phyloP scores from a whole-genome alignment of 495 filamentous ascomycete genomes.

The Amorphotheca resinae region DNA sequence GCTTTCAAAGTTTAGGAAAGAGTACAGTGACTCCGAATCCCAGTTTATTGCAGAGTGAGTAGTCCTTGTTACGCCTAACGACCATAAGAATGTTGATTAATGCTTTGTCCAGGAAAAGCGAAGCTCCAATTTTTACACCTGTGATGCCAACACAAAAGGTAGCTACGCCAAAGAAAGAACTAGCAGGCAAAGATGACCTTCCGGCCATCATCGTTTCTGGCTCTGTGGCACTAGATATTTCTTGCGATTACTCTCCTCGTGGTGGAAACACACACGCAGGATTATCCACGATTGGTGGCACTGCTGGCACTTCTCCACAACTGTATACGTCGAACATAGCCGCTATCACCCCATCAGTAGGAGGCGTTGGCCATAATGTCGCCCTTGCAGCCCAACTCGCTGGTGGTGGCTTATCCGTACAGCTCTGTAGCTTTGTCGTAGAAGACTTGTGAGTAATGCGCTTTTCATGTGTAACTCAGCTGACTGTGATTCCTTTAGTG shows the following conservation, averaged over 20 bases:
- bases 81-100: neutral
- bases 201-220: conserved; percentile 74
- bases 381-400: conserved; percentile 58
- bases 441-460: conserved; percentile 47
- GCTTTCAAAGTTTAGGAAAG: conserved; percentile 46
- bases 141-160: neutral
- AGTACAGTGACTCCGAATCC: neutral
- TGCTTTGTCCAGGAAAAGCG: neutral
- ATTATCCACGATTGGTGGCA: neutral
- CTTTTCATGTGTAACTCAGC: conserved; percentile 1
- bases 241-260: conserved; percentile 59
- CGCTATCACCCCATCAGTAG: conserved; percentile 64
- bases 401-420: conserved; percentile 30
- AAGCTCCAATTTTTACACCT: neutral
- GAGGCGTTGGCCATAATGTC: conserved; percentile 93
- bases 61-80: neutral
- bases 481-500: conserved; percentile 22
- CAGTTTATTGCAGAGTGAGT: neutral
- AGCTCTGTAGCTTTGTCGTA: conserved; percentile 65
- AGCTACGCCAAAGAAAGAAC: neutral
- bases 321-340: conserved; percentile 81
- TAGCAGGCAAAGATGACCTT: neutral
- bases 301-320: conserved; percentile 31
- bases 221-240: conserved; percentile 75
- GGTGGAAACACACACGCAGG: neutral